Evolutionary conservation across 352 stramenopile genomes (phyloP), one percentile per base, ranked within the genome.

Genomic region (Aphanomyces invadans): DNA sequence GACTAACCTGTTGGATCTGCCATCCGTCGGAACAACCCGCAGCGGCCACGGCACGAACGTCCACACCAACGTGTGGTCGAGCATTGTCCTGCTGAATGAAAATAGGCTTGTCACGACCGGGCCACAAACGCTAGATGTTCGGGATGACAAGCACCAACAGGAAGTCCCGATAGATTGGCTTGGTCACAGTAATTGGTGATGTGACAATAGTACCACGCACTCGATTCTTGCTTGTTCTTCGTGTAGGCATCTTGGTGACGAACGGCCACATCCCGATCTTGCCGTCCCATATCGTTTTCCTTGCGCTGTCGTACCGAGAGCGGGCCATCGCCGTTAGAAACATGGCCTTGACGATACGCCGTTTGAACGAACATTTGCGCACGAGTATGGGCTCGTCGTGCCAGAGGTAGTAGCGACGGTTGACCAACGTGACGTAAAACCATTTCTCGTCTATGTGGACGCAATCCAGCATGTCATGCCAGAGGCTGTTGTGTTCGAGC

Each of bases 361-460:
- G 7, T 26, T 62, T 62, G n/a, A 25, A 57, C 17, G n/a, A 28
- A 12, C 32, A 17, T 29, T 62, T 62, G 9, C 49, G 23, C 33
- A 38, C 10, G 17, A 31, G 11, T 19, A 26, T 5, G 29, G n/a
- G 11, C 28, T 62, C 53, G 36, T 62, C 53, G 19, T 62, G 28
- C 29, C 28, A 46, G 19, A 57, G 23, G 28, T 57, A 57, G 49
- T 62, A 62, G 7, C 28, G 23, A 3, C 53, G 19, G n/a, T 46
- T 42, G 28, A 62, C 21, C 15, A 38, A 19, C 7, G 28, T 46
- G 19, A 62, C 21, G 19, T 62, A 62, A n/a, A 62, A 62, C 53
- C 53, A 62, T 44, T 62, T 62, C 23, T 62, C 53, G 28, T 62
- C 53, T 4, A 57, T 38, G 49, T 57, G 49, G 49, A 57, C 49